Base-by-base conservation (phyloP, 768 basidiomycete species). In the Boletus coccyginus region DNA sequence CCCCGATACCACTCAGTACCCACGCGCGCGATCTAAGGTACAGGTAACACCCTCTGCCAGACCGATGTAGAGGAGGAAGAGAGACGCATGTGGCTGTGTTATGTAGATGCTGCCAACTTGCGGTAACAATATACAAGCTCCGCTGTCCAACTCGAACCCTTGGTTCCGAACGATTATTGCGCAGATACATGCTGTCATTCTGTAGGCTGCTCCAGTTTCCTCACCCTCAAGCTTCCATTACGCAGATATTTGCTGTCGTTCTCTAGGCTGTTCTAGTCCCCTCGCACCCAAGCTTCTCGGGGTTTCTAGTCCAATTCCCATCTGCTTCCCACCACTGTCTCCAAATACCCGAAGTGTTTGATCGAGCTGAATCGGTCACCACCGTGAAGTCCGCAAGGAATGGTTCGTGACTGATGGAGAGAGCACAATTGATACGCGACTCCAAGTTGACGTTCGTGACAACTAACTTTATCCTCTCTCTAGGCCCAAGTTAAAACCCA, bases 271-370 rank as follows among this genome's bases (percentile, higher is more conserved):
- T 12, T 35, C 12, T 21, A 9, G 17, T 14, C 14, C 6, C 32
- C 21, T 7, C 17, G 9, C 21, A 21, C 7, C 17, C 33, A 38
- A 29, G 39, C 3, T 19, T 48, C 41, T 33, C 39, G 29, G 17
- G 31, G 24, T n/a, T 32, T 11, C 27, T 35, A 27, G 47, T 35
- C 50, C 45, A 43, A 48, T 13, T 53, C 35, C 48, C 29, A 41
- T 46, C 19, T 7, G 31, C 42, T 19, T 50, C 40, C 24, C 21
- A 39, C 51, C 40, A 39, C 35, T n/a, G 42, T 35, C 35, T 42
- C 54, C 42, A 46, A 42, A 53, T 49, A 59, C 42, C 54, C 54
- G 65, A 63, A 46, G 63, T 59, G 60, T 68, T 56, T 59, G 56
- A 64, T 56, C 46, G 44, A 59, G 52, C 51, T 36, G 46, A 58